Evolutionary conservation across 2,329 filamentous ascomycete genomes (phyloP).

Genomic region (Pestalotiopsis fici): DNA sequence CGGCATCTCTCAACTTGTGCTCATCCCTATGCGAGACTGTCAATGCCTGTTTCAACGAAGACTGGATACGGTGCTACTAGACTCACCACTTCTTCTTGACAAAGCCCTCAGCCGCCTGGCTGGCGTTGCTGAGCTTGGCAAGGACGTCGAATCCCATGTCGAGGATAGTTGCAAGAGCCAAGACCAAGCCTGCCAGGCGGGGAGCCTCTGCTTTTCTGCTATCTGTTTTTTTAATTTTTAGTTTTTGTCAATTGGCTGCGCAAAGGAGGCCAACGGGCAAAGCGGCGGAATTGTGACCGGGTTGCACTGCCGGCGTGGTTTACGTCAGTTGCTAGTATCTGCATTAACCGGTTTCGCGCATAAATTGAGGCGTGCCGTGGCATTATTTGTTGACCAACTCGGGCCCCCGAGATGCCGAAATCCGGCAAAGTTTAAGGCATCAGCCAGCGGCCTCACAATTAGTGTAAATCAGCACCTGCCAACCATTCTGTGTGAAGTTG

Average conservation of each 20-base stretch:
- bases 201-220: not conserved
- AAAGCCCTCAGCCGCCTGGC: constrained; percentile 16
- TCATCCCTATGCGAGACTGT: constrained; percentile 2
- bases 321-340: not conserved
- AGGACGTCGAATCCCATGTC: constrained; percentile 20
- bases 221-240: not conserved
- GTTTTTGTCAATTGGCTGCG: not conserved
- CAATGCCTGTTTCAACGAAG: not conserved
- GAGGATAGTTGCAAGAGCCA: not conserved
- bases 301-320: not conserved
- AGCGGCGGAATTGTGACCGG: not conserved
- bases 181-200: not conserved
- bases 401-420: not conserved
- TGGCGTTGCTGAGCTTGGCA: constrained; percentile 16
- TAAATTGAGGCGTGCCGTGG: not conserved
- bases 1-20: constrained; percentile 11
- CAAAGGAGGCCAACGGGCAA: not conserved
- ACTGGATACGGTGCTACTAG: not conserved
- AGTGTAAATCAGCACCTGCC: too few species aligned
- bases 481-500: too few species aligned
- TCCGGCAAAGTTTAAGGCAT: not conserved
- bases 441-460: not conserved
- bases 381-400: not conserved
- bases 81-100: constrained; percentile 21
- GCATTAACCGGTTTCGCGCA: not conserved